These are phyloP conservation scores for Magnolia kwangsiensis DNA, from an alignment of 164 flowering plant genomes.

Conservation along the genomic window DNA sequence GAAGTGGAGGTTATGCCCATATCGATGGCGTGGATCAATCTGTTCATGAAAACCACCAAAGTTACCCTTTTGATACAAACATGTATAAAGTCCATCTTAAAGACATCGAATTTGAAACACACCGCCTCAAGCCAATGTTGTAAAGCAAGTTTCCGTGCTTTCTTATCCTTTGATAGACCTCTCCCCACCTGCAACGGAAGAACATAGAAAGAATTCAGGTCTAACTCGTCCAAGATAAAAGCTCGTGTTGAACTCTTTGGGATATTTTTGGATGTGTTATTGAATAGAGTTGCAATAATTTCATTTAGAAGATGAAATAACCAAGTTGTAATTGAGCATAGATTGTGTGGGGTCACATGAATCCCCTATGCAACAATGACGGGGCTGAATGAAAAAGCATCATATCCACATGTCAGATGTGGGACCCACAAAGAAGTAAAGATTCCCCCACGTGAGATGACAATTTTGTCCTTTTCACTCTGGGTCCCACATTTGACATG, in stretches of 20 bases:
- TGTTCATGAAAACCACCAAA: slow-evolving; percentile 20
- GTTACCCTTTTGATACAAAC: not conserved
- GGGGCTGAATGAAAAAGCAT: too few relatives aligned
- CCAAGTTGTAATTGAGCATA: too few relatives aligned
- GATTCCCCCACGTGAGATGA: too few relatives aligned
- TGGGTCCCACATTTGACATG: too few relatives aligned
- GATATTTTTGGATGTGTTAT: not conserved
- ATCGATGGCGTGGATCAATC: slow-evolving; percentile 98
- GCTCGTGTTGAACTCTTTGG: not conserved
- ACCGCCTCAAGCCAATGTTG: slow-evolving; percentile 99
- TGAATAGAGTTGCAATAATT: not conserved
- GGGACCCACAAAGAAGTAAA: too few relatives aligned
- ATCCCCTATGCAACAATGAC: too few relatives aligned
- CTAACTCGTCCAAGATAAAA: not conserved
- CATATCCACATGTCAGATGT: too few relatives aligned
- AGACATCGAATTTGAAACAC: slow-evolving; percentile 18
- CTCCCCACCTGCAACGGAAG: slow-evolving; percentile 69
- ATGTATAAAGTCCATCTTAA: not conserved
- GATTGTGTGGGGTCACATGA: too few relatives aligned
- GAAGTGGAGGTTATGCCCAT: slow-evolving; percentile 92
- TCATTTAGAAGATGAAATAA: too few relatives aligned
- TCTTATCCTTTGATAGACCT: slow-evolving; percentile 84
- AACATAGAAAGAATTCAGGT: not conserved
- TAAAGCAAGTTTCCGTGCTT: slow-evolving; percentile 84
- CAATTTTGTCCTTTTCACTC: too few relatives aligned